Evolutionary conservation across 805 yeast species (phyloP).

Genomic region (Priceomyces carsonii): DNA sequence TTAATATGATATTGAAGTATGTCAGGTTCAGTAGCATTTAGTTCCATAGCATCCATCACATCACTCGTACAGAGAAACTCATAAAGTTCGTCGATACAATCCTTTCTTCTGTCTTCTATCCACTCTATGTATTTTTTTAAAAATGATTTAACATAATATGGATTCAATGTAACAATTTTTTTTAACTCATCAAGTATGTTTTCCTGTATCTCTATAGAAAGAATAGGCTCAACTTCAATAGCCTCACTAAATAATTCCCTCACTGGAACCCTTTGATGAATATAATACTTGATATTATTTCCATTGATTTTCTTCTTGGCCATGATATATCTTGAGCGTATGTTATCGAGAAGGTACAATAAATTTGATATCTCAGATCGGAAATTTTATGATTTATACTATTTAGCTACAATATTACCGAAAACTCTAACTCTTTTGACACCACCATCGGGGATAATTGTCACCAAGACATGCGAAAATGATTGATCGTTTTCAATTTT

Average conservation of each 20-base stretch:
- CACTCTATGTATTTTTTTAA: conserved; percentile 41
- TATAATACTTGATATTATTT: conserved; percentile 1
- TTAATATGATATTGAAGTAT: conserved; percentile 33
- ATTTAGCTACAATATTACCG: conserved; percentile 48
- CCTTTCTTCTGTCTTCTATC: conserved; percentile 29
- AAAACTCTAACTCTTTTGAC: conserved; percentile 85
- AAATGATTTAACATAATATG: conserved; percentile 51
- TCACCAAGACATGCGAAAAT: conserved; percentile 71
- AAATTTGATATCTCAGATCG: no score
- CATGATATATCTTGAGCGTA: conserved; percentile 6
- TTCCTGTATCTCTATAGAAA: conserved; percentile 18
- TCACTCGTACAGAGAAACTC: conserved; percentile 34
- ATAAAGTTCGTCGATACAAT: conserved; percentile 43
- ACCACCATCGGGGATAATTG: conserved; percentile 96
- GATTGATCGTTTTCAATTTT: conserved; percentile 26
- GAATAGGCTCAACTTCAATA: conserved; percentile 4
- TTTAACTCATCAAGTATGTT: conserved; percentile 17
- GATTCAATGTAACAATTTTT: conserved; percentile 37
- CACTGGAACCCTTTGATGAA: conserved; percentile 17
- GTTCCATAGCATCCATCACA: conserved; percentile 31
- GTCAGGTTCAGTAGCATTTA: conserved; percentile 41
- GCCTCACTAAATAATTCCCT: conserved; percentile 15
- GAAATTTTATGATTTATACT: no score
- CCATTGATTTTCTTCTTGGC: conserved; percentile 1
- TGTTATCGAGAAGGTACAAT: no score